phyloP scores from a whole-genome alignment of 495 filamentous ascomycete genomes.

The Podospora appendiculata region DNA sequence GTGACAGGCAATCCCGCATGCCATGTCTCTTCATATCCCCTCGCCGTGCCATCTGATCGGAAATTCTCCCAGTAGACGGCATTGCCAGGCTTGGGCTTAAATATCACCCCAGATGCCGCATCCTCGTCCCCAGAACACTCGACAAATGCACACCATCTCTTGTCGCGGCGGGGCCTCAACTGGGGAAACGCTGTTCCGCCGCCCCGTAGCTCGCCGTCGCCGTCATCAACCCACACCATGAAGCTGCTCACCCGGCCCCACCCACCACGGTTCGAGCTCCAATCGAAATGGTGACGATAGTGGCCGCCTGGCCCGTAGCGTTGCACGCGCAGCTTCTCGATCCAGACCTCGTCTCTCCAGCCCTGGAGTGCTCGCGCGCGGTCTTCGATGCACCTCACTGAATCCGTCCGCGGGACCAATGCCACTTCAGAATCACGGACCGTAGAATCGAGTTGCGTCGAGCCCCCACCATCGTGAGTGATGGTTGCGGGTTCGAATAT shows the following conservation, averaged over 20 bases:
- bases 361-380: slow-evolving; percentile 36
- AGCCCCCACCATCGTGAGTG: slow-evolving; percentile 30
- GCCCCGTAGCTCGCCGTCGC: slow-evolving; percentile 22
- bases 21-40: slow-evolving; percentile 40
- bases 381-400: slow-evolving; percentile 36
- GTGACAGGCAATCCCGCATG: slow-evolving; percentile 39
- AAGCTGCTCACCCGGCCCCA: slow-evolving; percentile 42
- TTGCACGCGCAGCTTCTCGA: slow-evolving; percentile 37
- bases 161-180: slow-evolving; percentile 17
- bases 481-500: slow-evolving; percentile 36
- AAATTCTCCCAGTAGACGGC: slow-evolving; percentile 47
- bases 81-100: slow-evolving; percentile 35
- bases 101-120: slow-evolving; percentile 24
- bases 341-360: slow-evolving; percentile 37
- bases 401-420: slow-evolving; percentile 31
- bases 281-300: slow-evolving; percentile 40
- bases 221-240: slow-evolving; percentile 36
- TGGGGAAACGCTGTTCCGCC: slow-evolving; percentile 40
- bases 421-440: slow-evolving; percentile 42
- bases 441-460: slow-evolving; percentile 21
- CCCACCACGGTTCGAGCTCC: slow-evolving; percentile 29
- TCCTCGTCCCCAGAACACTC: slow-evolving; percentile 20
- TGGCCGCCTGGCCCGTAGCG: slow-evolving; percentile 32
- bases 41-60: slow-evolving; percentile 32
- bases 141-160: slow-evolving; percentile 36